Percentiles rank a stretch among this genome's conserved stretches.
Evolutionary conservation across 2,329 filamentous ascomycete genomes (phyloP).

Genomic region (Clonostachys sp.): DNA sequence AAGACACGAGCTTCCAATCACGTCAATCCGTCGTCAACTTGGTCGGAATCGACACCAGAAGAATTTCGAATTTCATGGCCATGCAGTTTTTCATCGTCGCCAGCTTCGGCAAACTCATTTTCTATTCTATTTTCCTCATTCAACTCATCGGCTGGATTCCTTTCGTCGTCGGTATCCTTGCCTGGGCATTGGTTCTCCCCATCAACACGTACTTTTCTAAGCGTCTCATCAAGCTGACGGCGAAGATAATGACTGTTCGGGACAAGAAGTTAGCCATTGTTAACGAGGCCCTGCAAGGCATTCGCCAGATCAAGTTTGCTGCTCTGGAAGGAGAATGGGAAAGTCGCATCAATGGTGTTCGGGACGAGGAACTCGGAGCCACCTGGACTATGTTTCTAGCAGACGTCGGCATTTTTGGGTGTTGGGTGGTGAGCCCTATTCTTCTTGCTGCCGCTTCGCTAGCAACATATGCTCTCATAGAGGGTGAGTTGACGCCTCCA

Average conservation of each 20-base stretch:
- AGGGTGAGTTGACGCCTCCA: slow-evolving; percentile 63
- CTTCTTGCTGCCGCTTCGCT: slow-evolving; percentile 69
- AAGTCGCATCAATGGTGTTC: slow-evolving; percentile 55
- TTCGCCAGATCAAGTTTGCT: slow-evolving; percentile 81
- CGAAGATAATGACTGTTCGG: slow-evolving; percentile 68
- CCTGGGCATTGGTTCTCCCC: slow-evolving; percentile 61
- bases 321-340: slow-evolving; percentile 74
- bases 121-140: slow-evolving; percentile 64
- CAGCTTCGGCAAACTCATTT: slow-evolving; percentile 56
- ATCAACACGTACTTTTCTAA: slow-evolving; percentile 65
- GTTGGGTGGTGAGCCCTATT: slow-evolving; percentile 72
- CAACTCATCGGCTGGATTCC: slow-evolving; percentile 68
- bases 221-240: slow-evolving; percentile 60
- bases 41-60: slow-evolving; percentile 69
- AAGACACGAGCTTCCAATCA: slow-evolving; percentile 29
- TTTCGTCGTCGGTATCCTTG: slow-evolving; percentile 59
- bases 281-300: slow-evolving; percentile 73
- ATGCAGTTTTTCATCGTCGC: slow-evolving; percentile 63
- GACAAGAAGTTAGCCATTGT: slow-evolving; percentile 73
- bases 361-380: slow-evolving; percentile 61
- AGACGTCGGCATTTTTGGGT: slow-evolving; percentile 58
- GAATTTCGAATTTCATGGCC: slow-evolving; percentile 64
- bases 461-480: slow-evolving; percentile 59
- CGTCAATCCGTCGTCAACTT: slow-evolving; percentile 72
- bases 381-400: slow-evolving; percentile 63